Base-by-base conservation (phyloP, 495 filamentous ascomycete genomes). In the Podospora appendiculata region DNA sequence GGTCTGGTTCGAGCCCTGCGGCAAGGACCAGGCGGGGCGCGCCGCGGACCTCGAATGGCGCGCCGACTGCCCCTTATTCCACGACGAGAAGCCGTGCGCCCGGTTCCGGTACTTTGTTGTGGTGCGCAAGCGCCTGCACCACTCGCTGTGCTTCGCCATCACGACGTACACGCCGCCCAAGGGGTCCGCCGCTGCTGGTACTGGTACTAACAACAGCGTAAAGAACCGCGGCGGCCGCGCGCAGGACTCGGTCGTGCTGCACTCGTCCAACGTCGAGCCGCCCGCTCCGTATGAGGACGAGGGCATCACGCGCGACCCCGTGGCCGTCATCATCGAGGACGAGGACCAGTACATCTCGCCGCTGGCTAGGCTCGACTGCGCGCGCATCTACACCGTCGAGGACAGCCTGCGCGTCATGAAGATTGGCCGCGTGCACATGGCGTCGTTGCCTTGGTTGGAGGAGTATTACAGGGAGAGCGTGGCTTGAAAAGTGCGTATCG, bases 51-150 rank as follows among this genome's bases (percentile, higher is more conserved):
- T 43, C 8, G 58, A 61, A 13, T 66, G 54, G 53, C 39, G 45
- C 3, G 39, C 53, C 9, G 32, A 38, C 0, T 60, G 55, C 43
- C 55, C 48, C 3, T 9, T 19, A 4, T 67, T 57, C 50, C 47
- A 56, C 54, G 52, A 53, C 7, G 50, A 50, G 34, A 55, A 41
- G 14, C 60, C 65, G 9, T 40, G 52, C 14, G 66, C 57, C 32
- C 55, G 53, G 34, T 66, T 53, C 50, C 55, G 65, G 17, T 69
- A 60, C 63, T 69, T 69, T 47, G 56, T 68, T 36, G 65, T 69
- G 6, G 61, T 68, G 0, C 53, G 62, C 5, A 56, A 55, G 42
- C 58, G 58, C 19, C 47, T 53, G 38, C 53, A 61, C 51, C 59
- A 68, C 53, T 58, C 63, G 1, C 53, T 70, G 8, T 70, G 67